Base-by-base conservation (phyloP, 2,329 filamentous ascomycete species). In the Fusarium annulatum region DNA sequence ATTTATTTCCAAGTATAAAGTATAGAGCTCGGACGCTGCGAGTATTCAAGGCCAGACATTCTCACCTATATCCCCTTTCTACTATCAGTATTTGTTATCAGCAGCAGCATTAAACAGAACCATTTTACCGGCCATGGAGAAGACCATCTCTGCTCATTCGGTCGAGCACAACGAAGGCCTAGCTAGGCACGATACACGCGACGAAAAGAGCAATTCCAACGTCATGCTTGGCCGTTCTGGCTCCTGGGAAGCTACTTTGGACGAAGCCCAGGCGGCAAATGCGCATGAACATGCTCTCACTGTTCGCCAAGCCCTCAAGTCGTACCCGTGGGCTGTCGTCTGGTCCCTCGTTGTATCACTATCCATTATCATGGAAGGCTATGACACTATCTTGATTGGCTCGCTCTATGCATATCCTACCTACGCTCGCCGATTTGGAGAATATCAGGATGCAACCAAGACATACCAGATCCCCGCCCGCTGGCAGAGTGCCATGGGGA, bases 201-300 rank as follows among this genome's bases (percentile, higher is more conserved):
- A 23, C 48, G n/a, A 34, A 23, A 51, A 51, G n/a, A 7, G 0
- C 0, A 23, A 2, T 19, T 1, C 30, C 1, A 19, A 7, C 16
- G 2, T 0, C 28, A 51, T 51, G n/a, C n/a, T 34, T 7, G 28
- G 30, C 6, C 48, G 2, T 23, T 0, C 28, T 19, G 48, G 48
- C 16, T 19, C 30, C 3, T 51, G 48, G 48, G 48, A 33, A 5
- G 48, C 30, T 19, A 51, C 30, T 2, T 15, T 51, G 7, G n/a
- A 14, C 11, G 48, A 51, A 4, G 48, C 48, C 7, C 48, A 51
- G 30, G 48, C 48, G 7, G 48, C 48, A 2, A 51, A 51, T 15
- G 16, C 48, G 1, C 30, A 51, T 11, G 48, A 51, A 8, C 48
- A 51, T 34, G 48, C 48, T 2, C 16, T 51, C 8, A 51, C 48